Conservation (phyloP, 169 alveolate species). For the Plasmodium adleri region DNA sequence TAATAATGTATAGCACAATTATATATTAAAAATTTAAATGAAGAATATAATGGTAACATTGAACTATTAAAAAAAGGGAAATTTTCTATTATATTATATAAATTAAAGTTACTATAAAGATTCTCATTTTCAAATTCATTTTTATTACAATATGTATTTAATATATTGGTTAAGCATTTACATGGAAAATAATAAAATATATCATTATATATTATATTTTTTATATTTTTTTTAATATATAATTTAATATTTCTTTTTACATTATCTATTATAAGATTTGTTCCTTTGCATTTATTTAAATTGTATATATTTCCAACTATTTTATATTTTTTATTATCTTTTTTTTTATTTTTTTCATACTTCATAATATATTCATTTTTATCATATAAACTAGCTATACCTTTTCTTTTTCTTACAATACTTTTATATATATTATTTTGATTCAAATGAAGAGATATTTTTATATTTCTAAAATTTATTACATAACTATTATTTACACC, state of each 20-base stretch:
- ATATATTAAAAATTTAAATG: constrained; percentile 62
- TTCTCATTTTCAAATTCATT: background rate
- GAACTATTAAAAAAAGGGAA: constrained; percentile 45
- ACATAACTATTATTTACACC: constrained; percentile 48
- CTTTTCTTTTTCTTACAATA: background rate
- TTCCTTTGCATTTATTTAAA: background rate
- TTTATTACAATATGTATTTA: background rate
- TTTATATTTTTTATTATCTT: no score
- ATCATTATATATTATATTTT: constrained; percentile 35
- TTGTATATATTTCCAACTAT: no score
- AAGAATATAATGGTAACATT: constrained; percentile 60
- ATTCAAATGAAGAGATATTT: constrained; percentile 16
- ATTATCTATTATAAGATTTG: background rate
- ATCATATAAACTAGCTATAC: background rate
- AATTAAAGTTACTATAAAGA: constrained; percentile 36
- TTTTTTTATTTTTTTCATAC: background rate
- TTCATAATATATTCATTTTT: background rate
- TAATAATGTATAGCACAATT: constrained; percentile 46
- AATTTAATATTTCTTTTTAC: constrained; percentile 8
- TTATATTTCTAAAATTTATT: constrained; percentile 34
- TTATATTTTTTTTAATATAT: constrained; percentile 42
- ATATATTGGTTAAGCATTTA: constrained; percentile 24
- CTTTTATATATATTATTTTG: constrained; percentile 36
- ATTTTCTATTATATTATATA: constrained; percentile 56
- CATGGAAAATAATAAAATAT: constrained; percentile 67